phyloP scores from a whole-genome alignment of 2,329 filamentous ascomycete genomes.

The Neonectria faginata region DNA sequence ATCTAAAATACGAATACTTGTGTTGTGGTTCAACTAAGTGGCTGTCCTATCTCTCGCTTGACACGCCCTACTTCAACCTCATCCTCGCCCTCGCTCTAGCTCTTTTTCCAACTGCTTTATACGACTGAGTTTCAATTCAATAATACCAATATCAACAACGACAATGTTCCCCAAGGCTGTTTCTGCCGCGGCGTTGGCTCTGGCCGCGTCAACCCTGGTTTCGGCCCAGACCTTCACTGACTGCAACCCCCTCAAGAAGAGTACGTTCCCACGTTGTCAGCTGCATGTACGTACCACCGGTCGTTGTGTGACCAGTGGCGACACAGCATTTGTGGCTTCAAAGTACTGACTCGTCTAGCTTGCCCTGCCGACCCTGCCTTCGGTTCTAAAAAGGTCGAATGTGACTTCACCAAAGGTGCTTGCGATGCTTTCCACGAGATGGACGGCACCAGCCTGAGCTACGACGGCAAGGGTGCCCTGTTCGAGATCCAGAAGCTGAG shows the following conservation, averaged over 20 bases:
- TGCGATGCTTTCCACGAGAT: conserved; percentile 66
- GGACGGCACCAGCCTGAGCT: conserved; percentile 61
- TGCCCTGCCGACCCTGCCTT: conserved; percentile 84
- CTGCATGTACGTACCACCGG: not conserved
- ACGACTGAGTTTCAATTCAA: conserved; percentile 11
- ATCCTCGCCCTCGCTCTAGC: conserved; percentile 23
- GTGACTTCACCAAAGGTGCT: conserved; percentile 82
- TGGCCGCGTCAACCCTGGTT: conserved; percentile 62
- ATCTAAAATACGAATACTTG: conserved; percentile 7
- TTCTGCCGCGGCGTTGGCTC: conserved; percentile 58
- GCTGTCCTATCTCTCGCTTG: conserved; percentile 35
- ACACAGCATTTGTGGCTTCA: not conserved
- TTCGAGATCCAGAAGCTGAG: conserved; percentile 76
- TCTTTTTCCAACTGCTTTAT: conserved; percentile 3
- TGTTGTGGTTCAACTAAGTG: conserved; percentile 27
- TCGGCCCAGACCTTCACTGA: conserved; percentile 68
- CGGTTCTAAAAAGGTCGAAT: conserved; percentile 64
- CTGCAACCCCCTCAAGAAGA: conserved; percentile 67
- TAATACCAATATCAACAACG: conserved; percentile 29
- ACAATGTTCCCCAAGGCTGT: conserved; percentile 60
- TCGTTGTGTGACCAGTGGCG: not conserved
- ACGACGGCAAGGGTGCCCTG: conserved; percentile 62
- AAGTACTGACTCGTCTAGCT: conserved; percentile 48
- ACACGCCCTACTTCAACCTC: conserved; percentile 28
- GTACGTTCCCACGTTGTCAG: conserved; percentile 45